Evolutionary conservation across 1,284 basidiomycete species (phyloP).

Genomic region (Sanghuangporus weigelae): DNA sequence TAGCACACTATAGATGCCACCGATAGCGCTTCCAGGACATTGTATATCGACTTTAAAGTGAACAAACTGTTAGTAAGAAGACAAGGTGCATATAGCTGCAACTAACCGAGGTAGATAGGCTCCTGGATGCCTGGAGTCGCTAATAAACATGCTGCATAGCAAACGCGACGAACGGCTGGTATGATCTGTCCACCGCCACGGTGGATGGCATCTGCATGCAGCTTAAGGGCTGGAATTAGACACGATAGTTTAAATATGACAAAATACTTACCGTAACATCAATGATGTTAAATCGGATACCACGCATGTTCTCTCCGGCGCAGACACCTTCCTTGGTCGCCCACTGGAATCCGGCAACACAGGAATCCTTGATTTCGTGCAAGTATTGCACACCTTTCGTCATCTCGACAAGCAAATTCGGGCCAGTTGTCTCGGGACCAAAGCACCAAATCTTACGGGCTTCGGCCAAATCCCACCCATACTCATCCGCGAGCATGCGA

Average conservation of each 20-base stretch:
- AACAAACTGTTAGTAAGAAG: background rate
- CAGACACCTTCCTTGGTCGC: constrained; percentile 97
- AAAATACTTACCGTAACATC: constrained; percentile 75
- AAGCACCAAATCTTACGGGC: constrained; percentile 99
- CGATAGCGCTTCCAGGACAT: constrained; percentile 96
- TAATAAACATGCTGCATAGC: constrained; percentile 93
- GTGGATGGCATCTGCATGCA: constrained; percentile 99
- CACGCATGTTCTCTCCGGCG: constrained; percentile 98
- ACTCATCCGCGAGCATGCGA: constrained; percentile 93
- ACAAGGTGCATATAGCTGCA: background rate
- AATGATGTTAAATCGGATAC: constrained; percentile 92
- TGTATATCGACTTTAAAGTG: constrained; percentile 81
- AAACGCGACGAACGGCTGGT: constrained; percentile 92
- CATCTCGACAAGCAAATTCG: constrained; percentile 96
- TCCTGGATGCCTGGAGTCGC: constrained; percentile 93
- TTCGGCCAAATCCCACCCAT: constrained; percentile 98
- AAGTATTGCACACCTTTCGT: constrained; percentile 99
- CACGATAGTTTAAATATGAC: background rate
- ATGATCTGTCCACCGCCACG: constrained; percentile 99
- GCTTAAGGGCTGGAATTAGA: constrained; percentile 36
- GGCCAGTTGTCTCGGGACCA: constrained; percentile 96
- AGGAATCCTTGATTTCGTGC: constrained; percentile 99
- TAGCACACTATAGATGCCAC: constrained; percentile 93
- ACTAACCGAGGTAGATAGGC: constrained; percentile 86
- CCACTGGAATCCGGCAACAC: constrained; percentile 99